Percentiles rank a stretch among this genome's conserved stretches.
Evolutionary conservation across 345 rosid genomes (phyloP).

Genomic region (Eucalyptus grandis): DNA sequence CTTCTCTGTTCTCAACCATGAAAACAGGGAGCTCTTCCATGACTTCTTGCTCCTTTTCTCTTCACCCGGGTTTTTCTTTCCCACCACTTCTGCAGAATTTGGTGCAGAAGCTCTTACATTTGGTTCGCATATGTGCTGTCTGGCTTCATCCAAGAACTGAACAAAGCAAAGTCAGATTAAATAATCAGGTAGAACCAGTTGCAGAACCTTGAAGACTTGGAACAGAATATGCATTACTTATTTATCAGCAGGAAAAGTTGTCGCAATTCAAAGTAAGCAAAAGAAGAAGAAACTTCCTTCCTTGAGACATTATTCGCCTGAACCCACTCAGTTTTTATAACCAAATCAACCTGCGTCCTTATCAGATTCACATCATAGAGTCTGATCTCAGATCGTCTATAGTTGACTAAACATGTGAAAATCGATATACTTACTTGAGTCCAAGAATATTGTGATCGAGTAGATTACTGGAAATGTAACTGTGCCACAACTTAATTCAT

Average conservation of each 20-base stretch:
- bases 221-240: background rate
- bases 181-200: background rate
- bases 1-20: constrained; percentile 40
- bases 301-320: background rate
- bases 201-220: background rate
- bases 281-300: background rate
- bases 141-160: constrained; percentile 55
- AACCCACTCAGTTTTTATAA: background rate
- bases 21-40: constrained; percentile 32
- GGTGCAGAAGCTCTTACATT: background rate
- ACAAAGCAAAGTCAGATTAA: background rate
- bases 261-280: background rate
- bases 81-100: background rate
- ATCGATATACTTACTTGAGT: background rate
- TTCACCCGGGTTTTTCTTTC: background rate
- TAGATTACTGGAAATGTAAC: background rate
- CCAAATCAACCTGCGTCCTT: background rate
- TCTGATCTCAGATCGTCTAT: background rate
- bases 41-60: constrained; percentile 28
- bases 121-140: constrained; percentile 15
- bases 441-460: background rate
- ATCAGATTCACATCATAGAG: background rate
- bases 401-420: background rate
- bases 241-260: background rate
- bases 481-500: background rate